These are phyloP conservation scores for Myxozyma geophila DNA, from an alignment of 805 yeast species.

Conservation along the genomic window DNA sequence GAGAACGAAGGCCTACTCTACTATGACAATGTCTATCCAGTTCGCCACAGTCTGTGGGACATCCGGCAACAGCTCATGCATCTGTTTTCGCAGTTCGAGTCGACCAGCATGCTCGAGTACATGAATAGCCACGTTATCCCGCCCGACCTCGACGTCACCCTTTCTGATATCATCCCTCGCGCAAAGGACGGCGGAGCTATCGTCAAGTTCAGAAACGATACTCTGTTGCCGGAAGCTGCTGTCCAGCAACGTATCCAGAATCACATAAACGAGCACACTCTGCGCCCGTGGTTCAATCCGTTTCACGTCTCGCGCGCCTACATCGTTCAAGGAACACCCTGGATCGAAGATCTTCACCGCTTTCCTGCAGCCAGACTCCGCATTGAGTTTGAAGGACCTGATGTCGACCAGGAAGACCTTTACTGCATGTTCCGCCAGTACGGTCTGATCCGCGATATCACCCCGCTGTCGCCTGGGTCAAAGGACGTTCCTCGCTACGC, in stretches of 20 bases:
- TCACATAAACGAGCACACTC: conserved; percentile 44
- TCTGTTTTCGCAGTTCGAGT: conserved; percentile 12
- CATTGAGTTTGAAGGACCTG: conserved; percentile 74
- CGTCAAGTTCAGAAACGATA: conserved; percentile 72
- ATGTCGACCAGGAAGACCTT: conserved; percentile 75
- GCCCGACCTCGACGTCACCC: conserved; percentile 44
- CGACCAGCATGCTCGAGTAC: conserved; percentile 23
- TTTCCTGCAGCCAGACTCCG: conserved; percentile 67
- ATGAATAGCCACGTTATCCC: conserved; percentile 39
- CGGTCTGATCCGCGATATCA: conserved; percentile 78
- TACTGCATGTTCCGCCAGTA: conserved; percentile 84
- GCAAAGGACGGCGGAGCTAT: conserved; percentile 92
- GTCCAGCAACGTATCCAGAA: conserved; percentile 57
- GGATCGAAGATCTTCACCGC: conserved; percentile 92
- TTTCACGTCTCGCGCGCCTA: conserved; percentile 59
- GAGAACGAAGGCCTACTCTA: conserved; percentile 37
- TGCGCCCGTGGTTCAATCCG: conserved; percentile 47
- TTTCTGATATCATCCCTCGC: conserved; percentile 69
- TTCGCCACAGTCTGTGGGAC: conserved; percentile 30
- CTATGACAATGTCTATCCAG: conserved; percentile 35
- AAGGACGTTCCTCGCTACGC: conserved; percentile 58
- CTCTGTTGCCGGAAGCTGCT: conserved; percentile 53
- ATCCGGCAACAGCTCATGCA: conserved; percentile 23
- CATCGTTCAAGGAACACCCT: conserved; percentile 89
- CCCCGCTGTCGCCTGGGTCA: conserved; percentile 56